phyloP scores from a whole-genome alignment of 208 protist species.

The Trypanosoma platydactyli region DNA sequence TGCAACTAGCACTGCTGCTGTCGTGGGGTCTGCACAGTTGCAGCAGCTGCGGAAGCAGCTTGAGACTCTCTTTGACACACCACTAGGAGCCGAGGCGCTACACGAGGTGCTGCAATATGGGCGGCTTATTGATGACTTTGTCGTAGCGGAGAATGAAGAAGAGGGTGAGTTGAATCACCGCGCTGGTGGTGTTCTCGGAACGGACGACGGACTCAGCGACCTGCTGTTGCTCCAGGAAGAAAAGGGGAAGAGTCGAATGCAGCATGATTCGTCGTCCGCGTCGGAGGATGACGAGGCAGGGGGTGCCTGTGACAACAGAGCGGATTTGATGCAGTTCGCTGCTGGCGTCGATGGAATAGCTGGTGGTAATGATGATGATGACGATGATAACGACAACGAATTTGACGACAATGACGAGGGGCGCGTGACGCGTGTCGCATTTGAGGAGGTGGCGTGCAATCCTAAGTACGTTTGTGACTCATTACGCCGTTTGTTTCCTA shows the following conservation, averaged over 20 bases:
- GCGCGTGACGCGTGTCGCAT: conserved; percentile 37
- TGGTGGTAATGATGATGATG: conserved; percentile 30
- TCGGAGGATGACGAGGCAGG: conserved; percentile 22
- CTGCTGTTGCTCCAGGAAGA: conserved; percentile 26
- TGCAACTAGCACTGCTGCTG: conserved; percentile 18
- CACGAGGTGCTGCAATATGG: conserved; percentile 73
- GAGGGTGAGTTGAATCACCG: not conserved
- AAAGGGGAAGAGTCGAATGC: conserved; percentile 14
- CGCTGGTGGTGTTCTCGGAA: not conserved
- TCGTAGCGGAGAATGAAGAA: conserved; percentile 29
- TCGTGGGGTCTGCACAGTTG: conserved; percentile 29
- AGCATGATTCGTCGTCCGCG: conserved; percentile 32
- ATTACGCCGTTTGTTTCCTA: conserved; percentile 77
- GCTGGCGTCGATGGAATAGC: conserved; percentile 31
- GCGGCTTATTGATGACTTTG: conserved; percentile 83
- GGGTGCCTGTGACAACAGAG: conserved; percentile 1
- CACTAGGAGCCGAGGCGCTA: conserved; percentile 57
- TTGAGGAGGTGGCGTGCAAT: conserved; percentile 87
- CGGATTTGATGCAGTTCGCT: conserved; percentile 56
- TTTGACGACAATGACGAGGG: conserved; percentile 12
- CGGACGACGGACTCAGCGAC: conserved; percentile 19
- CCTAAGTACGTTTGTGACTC: conserved; percentile 75
- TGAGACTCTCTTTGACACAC: conserved; percentile 66
- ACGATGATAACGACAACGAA: conserved; percentile 33
- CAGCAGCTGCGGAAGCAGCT: conserved; percentile 50